phyloP scores from a whole-genome alignment of 2,329 filamentous ascomycete species.

The Lizonia empirigonia region DNA sequence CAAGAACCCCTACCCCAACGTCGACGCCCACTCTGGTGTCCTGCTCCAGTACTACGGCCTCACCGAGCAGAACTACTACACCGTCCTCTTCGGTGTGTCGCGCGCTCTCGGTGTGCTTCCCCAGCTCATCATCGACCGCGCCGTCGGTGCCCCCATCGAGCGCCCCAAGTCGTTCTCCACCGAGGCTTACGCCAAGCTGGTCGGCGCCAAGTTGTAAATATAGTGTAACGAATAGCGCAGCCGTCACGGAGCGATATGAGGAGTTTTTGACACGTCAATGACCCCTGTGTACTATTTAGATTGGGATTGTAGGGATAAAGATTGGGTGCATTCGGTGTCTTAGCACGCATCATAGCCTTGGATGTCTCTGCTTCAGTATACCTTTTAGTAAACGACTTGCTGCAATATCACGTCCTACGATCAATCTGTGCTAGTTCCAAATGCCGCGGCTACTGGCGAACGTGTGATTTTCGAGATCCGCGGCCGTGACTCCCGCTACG shows the following conservation, averaged over 20 bases:
- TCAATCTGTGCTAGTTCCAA: not conserved
- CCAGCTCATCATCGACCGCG: constrained; percentile 99
- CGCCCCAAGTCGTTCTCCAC: constrained; percentile 99
- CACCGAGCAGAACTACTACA: constrained; percentile 99
- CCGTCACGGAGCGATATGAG: constrained; percentile 20
- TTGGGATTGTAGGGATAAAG: constrained; percentile 43
- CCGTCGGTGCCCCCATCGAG: constrained; percentile 95
- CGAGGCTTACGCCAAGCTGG: constrained; percentile 92
- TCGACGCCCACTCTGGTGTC: constrained; percentile 98
- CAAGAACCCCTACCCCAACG: constrained; percentile 99
- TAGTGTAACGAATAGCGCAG: constrained; percentile 11
- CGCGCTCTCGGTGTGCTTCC: constrained; percentile 97
- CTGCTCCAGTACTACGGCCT: constrained; percentile 99
- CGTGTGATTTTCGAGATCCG: not conserved
- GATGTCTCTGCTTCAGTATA: constrained; percentile 38
- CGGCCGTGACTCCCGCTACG: too few relatives aligned
- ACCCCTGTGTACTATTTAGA: constrained; percentile 45
- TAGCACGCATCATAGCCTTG: constrained; percentile 32
- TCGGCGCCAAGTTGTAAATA: constrained; percentile 83
- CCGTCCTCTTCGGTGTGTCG: constrained; percentile 97
- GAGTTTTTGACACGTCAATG: constrained; percentile 30
- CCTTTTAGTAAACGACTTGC: constrained; percentile 33
- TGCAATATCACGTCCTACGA: constrained; percentile 35
- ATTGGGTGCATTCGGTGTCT: constrained; percentile 33
- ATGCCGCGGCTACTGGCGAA: constrained; percentile 4